These are phyloP conservation scores for Flaveria brownii DNA, from an alignment of 129 eudicot genomes.

Conservation along the genomic window DNA sequence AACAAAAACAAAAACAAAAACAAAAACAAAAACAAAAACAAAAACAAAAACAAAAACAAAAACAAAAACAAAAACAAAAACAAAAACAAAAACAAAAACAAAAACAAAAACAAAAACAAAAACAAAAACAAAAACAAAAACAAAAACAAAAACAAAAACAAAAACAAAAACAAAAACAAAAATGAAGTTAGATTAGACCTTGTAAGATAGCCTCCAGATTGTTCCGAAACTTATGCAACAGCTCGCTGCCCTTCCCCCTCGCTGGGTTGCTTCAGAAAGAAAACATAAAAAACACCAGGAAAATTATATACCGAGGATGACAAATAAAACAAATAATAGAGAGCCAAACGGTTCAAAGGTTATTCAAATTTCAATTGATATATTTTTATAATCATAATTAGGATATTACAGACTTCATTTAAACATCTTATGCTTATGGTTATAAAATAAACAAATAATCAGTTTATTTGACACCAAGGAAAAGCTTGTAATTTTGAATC, in stretches of 20 bases:
- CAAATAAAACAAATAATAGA: no score
- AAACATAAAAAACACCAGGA: background rate
- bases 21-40: no score
- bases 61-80: no score
- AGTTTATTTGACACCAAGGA: background rate
- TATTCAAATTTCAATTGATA: background rate
- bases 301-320: background rate
- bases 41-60: no score
- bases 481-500: background rate
- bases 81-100: no score
- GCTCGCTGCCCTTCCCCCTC: slow-evolving; percentile 33
- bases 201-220: slow-evolving; percentile 5
- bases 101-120: no score
- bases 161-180: slow-evolving; percentile 12
- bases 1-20: no score
- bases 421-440: background rate
- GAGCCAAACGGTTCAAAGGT: background rate
- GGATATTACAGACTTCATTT: background rate
- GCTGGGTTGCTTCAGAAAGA: slow-evolving; percentile 18
- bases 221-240: slow-evolving; percentile 22
- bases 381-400: background rate
- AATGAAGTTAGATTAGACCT: slow-evolving; percentile 21
- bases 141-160: slow-evolving; percentile 8
- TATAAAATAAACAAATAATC: background rate
- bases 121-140: no score